Percentiles rank a stretch among this genome's conserved stretches.
phyloP scores from a whole-genome alignment of 306 rosid species.

The Trifolium fragiferum region DNA sequence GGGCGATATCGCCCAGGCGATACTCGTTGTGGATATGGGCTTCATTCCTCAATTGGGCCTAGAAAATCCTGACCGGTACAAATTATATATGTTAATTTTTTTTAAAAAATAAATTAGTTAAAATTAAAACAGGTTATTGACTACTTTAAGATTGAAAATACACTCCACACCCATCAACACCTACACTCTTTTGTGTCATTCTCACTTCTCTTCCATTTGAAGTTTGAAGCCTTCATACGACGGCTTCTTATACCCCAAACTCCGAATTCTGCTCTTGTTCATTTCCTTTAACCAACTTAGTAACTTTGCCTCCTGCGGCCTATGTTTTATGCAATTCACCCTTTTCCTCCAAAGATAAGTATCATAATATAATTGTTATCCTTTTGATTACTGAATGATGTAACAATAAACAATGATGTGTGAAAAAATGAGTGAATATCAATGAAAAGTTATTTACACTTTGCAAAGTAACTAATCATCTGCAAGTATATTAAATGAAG shows the following conservation, averaged over 20 bases:
- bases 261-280: neutral
- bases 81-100: no score
- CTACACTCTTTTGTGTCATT: neutral
- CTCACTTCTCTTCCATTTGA: constrained; percentile 2
- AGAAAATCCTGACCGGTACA: no score
- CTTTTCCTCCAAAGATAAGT: constrained; percentile 3
- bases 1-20: no score
- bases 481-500: constrained; percentile 11
- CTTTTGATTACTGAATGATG: neutral
- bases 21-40: no score
- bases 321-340: neutral
- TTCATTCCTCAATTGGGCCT: no score
- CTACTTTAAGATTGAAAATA: neutral
- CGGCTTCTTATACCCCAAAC: constrained; percentile 2
- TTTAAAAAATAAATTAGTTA: no score
- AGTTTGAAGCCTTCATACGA: neutral
- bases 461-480: neutral
- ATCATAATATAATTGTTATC: neutral
- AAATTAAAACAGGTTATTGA: no score
- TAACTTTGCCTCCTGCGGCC: neutral
- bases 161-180: neutral
- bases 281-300: constrained; percentile 13
- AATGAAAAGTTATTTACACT: constrained; percentile 24
- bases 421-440: constrained; percentile 3
- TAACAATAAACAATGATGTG: neutral